Percentiles rank a stretch among this genome's conserved stretches.
Conservation (phyloP, 495 filamentous ascomycete species). For the Daldinia loculata region DNA sequence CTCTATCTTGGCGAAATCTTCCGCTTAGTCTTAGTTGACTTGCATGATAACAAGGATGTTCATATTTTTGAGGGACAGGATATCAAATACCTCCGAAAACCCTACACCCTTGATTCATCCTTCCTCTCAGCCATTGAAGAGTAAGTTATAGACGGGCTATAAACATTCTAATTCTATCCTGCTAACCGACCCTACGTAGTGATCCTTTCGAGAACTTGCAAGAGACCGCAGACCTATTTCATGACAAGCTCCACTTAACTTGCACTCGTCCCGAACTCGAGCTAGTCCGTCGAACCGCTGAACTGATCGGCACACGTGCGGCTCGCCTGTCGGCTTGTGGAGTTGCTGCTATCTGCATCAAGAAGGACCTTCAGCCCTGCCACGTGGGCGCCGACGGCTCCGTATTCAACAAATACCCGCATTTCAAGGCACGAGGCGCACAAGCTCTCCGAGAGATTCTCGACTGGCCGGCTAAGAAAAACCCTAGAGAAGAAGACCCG, state of each 20-base stretch:
- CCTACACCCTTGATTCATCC: conserved; percentile 88
- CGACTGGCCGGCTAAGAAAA: conserved; percentile 78
- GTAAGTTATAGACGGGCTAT: conserved; percentile 51
- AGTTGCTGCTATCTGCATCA: conserved; percentile 93
- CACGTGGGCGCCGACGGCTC: conserved; percentile 96
- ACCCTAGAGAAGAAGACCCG: conserved; percentile 74
- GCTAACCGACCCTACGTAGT: conserved; percentile 50
- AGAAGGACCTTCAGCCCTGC: conserved; percentile 87
- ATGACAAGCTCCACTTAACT: conserved; percentile 72
- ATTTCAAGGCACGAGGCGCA: conserved; percentile 92
- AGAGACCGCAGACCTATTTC: conserved; percentile 83
- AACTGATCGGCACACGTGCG: conserved; percentile 92
- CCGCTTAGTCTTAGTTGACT: conserved; percentile 85
- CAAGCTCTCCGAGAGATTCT: conserved; percentile 91
- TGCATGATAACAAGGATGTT: conserved; percentile 78
- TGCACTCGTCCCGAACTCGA: conserved; percentile 80
- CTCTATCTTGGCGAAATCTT: conserved; percentile 96
- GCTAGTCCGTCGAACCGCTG: conserved; percentile 84
- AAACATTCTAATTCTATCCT: neutral
- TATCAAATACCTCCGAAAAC: conserved; percentile 75
- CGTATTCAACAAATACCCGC: conserved; percentile 98
- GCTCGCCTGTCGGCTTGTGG: conserved; percentile 93
- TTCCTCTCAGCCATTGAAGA: conserved; percentile 97
- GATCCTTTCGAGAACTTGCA: conserved; percentile 94
- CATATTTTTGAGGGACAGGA: conserved; percentile 87